Base-by-base conservation (phyloP, 2,329 filamentous ascomycete species). In the Penicillium sp. region DNA sequence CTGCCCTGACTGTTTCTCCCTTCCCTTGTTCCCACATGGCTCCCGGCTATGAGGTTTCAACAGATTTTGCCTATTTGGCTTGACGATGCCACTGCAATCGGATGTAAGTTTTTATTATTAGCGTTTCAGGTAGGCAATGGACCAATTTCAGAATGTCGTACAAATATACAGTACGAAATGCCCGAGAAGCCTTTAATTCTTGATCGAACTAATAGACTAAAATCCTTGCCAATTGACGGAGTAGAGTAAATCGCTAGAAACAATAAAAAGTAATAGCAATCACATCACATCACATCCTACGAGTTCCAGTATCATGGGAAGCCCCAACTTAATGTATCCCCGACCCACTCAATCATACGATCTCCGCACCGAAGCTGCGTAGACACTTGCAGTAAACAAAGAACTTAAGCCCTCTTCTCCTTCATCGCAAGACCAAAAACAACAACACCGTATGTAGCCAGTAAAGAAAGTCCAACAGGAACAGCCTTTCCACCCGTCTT, bases 391-490 rank as follows among this genome's bases (percentile, higher is more conserved):
- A 42, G 19, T 19, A 13, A 16, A 4, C 10, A 27, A 11, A 7
- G 2, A 16, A 29, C 3, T 21, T 46, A 53, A 62, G 61, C 65
- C 58, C 64, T 70, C 67, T 72, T 75, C 51, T 65, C 69, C 60
- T 73, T 69, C 61, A 78, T 89, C 39, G 89, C 91, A 69, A 83
- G 83, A 59, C 92, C 93, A 78, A 95, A 98, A 25, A 89, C 88
- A 69, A 86, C 82, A 66, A 96, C 72, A 16, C 93, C 93, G 73
- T 91, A 91, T 10, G 87, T 80, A 14, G 93, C 92, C 69, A 98
- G 72, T 48, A 92, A 70, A 70, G 91, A 93, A 70, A 99, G 78
- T 11, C 88, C 85, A 55, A 90, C 82, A 1, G 95, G 93, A 52
- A 99, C 85, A 0, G 91, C 90, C 83, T 98, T 99, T 10, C 71